Evolutionary conservation across 768 basidiomycete genomes (phyloP).

Genomic region (Exidia glandulosa): DNA sequence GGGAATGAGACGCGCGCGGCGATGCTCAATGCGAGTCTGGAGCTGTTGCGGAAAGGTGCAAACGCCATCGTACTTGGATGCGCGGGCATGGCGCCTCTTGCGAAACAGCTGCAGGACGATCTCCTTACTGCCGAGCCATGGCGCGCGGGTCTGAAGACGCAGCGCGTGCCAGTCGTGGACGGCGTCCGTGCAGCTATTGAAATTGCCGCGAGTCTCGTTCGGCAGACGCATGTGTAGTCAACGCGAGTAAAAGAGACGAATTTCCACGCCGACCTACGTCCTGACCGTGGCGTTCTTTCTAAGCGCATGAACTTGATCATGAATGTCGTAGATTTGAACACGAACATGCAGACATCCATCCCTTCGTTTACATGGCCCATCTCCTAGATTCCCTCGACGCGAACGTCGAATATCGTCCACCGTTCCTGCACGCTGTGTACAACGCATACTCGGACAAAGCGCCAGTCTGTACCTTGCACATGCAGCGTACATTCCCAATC

Average conservation of each 20-base stretch:
- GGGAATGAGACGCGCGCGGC: not conserved
- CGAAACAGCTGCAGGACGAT: not conserved
- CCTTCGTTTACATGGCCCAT: no score
- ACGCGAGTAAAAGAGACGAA: no score
- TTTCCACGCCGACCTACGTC: no score
- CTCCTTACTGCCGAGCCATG: not conserved
- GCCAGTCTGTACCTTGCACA: not conserved
- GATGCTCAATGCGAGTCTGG: not conserved
- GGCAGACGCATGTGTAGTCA: no score
- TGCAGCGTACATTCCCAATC: not conserved
- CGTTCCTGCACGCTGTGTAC: conserved; percentile 15
- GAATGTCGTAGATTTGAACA: no score
- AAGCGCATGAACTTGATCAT: no score
- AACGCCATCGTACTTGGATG: not conserved
- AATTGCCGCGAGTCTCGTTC: not conserved
- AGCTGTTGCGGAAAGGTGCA: not conserved
- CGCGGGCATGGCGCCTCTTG: not conserved
- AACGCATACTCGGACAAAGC: conserved; percentile 21
- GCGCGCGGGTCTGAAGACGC: not conserved
- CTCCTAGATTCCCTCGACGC: conserved; percentile 26
- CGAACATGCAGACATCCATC: no score
- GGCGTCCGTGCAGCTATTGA: not conserved
- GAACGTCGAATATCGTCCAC: conserved; percentile 32
- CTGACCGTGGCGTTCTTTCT: no score
- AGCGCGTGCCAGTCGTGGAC: not conserved